Base-by-base conservation (phyloP, 1,139 yeast species). In the Geotrichum carabidarum region DNA sequence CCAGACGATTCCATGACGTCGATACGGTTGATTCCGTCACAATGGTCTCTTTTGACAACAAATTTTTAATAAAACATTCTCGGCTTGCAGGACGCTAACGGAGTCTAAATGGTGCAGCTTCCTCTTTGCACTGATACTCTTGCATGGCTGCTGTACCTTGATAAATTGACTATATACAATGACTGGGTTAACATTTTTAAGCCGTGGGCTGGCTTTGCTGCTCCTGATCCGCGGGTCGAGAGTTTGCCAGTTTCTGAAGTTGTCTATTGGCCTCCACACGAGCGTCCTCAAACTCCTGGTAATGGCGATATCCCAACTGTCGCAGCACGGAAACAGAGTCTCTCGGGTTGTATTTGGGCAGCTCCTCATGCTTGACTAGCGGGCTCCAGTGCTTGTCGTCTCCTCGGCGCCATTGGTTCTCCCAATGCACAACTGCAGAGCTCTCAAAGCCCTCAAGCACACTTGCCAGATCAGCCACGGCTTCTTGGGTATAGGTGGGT, bases 401-500 rank as follows among this genome's bases (percentile, higher is more conserved):
- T 47, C 97, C 96, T 72, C 81, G 81, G 70, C 96, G 79, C 95
- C 95, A 88, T 56, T 81, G 75, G 63, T 82, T 82, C 63, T 88
- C 96, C 97, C 97, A 90, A 62, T 75, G 77, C 47, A 89, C 74
- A 56, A 73, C 77, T 36, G 85, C 78, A 55, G 62, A 54, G n/a
- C 61, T 62, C 68, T 65, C 51, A 64, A 84, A 76, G 64, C 85
- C 83, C 60, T 83, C 87, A 57, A 83, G 73, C 53, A 88, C 84
- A 63, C 83, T 83, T 37, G 84, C 76, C 62, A 91, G 74, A 70
- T 91, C 98, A 1, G 96, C 90, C 27, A 89, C 90, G 0, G 97
- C 88, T 70, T 91, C 98, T 70, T 89, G 96, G 9, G 95, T 77
- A 70, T 84, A 87, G 0, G 94, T 84, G 32, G 98, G 98, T 66